Conservation (phyloP, 805 yeast genomes). For the Wickerhamomyces sydowiorum region DNA sequence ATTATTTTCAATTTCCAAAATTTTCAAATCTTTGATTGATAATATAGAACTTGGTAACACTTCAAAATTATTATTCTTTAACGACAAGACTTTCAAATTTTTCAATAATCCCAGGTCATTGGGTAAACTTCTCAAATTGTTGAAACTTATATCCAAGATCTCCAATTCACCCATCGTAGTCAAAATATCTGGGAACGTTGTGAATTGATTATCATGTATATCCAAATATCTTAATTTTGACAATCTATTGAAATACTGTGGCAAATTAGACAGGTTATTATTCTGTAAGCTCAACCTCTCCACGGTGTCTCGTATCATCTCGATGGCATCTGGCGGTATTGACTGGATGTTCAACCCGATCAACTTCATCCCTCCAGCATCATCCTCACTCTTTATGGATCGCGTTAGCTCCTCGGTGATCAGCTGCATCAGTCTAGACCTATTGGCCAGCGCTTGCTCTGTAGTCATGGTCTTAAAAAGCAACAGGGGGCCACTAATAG, state of each 20-base stretch:
- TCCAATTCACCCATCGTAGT: slow-evolving; percentile 40
- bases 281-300: slow-evolving; percentile 50
- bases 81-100: slow-evolving; percentile 49
- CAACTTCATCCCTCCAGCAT: slow-evolving; percentile 27
- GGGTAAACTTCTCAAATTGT: slow-evolving; percentile 46
- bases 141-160: slow-evolving; percentile 59
- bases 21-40: slow-evolving; percentile 44
- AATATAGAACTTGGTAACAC: slow-evolving; percentile 48
- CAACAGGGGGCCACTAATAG: too few relatives aligned
- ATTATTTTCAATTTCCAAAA: slow-evolving; percentile 58
- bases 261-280: slow-evolving; percentile 43
- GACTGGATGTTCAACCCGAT: slow-evolving; percentile 32
- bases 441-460: slow-evolving; percentile 1
- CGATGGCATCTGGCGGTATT: slow-evolving; percentile 33
- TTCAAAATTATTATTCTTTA: slow-evolving; percentile 53
- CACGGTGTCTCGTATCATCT: slow-evolving; percentile 29
- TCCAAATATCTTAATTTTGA: slow-evolving; percentile 53
- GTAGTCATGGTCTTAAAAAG: not conserved
- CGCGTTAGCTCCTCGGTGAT: slow-evolving; percentile 20
- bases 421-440: slow-evolving; percentile 17
- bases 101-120: slow-evolving; percentile 32
- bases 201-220: slow-evolving; percentile 53
- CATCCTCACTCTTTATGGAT: slow-evolving; percentile 14
- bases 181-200: slow-evolving; percentile 45
- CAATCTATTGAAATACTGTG: slow-evolving; percentile 39